Evolutionary conservation across 306 rosid species (phyloP).

Genomic region (Betula pendula): DNA sequence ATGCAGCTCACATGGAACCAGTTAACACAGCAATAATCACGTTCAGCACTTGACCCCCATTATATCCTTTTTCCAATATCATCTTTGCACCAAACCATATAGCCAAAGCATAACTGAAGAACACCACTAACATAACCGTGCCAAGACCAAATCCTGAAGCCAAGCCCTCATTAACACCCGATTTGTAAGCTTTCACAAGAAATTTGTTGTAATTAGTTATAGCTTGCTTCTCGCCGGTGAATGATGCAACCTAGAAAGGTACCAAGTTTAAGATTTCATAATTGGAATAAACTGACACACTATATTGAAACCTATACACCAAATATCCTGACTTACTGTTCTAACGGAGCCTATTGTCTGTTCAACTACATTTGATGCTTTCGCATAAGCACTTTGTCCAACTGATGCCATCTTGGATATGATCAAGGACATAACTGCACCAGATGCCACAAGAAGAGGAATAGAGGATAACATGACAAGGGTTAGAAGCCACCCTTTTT

Average conservation of each 20-base stretch:
- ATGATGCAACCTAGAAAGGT: conserved; percentile 65
- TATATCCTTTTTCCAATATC: conserved; percentile 65
- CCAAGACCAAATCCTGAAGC: conserved; percentile 70
- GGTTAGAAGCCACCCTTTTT: conserved; percentile 79
- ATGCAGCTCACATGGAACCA: conserved; percentile 64
- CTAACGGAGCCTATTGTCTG: conserved; percentile 70
- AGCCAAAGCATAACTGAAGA: conserved; percentile 51
- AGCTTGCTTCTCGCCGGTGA: conserved; percentile 73
- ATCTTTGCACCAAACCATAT: conserved; percentile 76
- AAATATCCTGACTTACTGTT: conserved; percentile 53
- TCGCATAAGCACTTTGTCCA: conserved; percentile 69
- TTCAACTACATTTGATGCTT: conserved; percentile 70
- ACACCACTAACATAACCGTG: conserved; percentile 40
- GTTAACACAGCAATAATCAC: conserved; percentile 55
- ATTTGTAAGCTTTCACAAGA: conserved; percentile 58
- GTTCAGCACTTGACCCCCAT: conserved; percentile 58
- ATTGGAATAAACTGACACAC: neutral
- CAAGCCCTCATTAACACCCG: conserved; percentile 67
- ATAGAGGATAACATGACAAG: conserved; percentile 67
- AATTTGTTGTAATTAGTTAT: conserved; percentile 48
- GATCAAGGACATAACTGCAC: conserved; percentile 49
- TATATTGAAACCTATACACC: neutral
- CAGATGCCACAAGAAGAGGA: conserved; percentile 66
- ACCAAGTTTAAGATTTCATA: neutral
- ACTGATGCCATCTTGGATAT: conserved; percentile 58